A percentile compares a stretch with the other conserved stretches of the same genome.
Conservation (phyloP, 176 grass and related monocot species). For the Avena insularis region DNA sequence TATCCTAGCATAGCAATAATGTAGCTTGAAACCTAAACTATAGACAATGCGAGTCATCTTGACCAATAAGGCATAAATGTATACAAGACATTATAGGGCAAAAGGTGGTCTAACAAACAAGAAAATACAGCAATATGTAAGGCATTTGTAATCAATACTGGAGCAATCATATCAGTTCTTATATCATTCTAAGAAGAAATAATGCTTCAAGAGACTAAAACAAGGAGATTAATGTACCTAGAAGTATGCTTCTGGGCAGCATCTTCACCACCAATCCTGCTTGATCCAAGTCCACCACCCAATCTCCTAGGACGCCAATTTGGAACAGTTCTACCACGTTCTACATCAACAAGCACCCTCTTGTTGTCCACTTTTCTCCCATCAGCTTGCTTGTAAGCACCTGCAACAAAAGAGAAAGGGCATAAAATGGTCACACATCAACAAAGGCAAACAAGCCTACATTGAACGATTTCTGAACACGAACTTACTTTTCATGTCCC, state of each 20-base stretch:
- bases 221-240: constrained; percentile 16
- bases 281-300: constrained; percentile 96
- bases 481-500: constrained; percentile 84
- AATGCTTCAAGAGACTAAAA: background rate
- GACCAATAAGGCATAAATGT: background rate
- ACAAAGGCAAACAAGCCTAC: background rate
- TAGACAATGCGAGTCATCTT: background rate
- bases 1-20: constrained; percentile 11
- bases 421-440: background rate
- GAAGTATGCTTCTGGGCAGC: constrained; percentile 38
- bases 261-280: constrained; percentile 74
- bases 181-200: background rate
- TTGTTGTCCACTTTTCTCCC: constrained; percentile 75
- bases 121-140: background rate
- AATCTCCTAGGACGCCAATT: constrained; percentile 95
- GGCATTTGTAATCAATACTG: background rate
- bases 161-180: background rate
- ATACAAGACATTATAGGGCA: background rate
- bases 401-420: constrained; percentile 42
- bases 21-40: background rate
- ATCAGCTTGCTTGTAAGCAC: constrained; percentile 84
- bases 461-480: background rate
- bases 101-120: background rate
- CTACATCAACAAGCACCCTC: constrained; percentile 90
- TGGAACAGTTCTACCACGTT: constrained; percentile 95